phyloP scores from a whole-genome alignment of 2,329 filamentous ascomycete species.

The Laburnicola sp. region DNA sequence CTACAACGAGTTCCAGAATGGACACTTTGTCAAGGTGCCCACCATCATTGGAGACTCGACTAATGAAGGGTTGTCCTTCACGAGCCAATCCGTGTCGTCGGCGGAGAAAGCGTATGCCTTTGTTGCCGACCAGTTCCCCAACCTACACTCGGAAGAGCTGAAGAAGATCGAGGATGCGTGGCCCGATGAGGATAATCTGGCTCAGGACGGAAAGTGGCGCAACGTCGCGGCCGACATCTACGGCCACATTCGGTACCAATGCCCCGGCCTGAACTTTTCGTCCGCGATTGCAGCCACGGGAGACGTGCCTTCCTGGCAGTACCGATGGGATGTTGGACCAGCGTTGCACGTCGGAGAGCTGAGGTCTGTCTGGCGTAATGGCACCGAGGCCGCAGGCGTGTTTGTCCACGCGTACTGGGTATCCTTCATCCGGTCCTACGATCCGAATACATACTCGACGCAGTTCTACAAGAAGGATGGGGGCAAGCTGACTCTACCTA shows the following conservation, averaged over 20 bases:
- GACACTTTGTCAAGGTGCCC: constrained; percentile 47
- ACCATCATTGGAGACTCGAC: constrained; percentile 52
- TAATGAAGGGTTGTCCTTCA: constrained; percentile 49
- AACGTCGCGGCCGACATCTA: constrained; percentile 46
- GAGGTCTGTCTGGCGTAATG: constrained; percentile 45
- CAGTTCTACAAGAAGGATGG: constrained; percentile 24
- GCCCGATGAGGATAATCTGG: constrained; percentile 35
- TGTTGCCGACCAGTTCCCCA: constrained; percentile 45
- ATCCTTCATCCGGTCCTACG: constrained; percentile 47
- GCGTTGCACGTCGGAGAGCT: constrained; percentile 45
- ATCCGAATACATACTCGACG: constrained; percentile 46
- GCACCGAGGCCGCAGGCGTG: constrained; percentile 30
- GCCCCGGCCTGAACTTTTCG: constrained; percentile 50
- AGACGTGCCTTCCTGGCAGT: constrained; percentile 49
- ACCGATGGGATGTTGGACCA: constrained; percentile 53
- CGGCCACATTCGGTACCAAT: constrained; percentile 57
- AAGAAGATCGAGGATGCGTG: constrained; percentile 33
- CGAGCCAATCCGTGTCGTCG: constrained; percentile 40
- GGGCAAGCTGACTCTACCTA: constrained; percentile 23
- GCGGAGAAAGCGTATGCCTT: constrained; percentile 42
- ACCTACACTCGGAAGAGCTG: constrained; percentile 31
- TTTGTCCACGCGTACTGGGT: constrained; percentile 49
- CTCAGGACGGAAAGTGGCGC: constrained; percentile 30
- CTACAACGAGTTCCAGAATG: constrained; percentile 41
- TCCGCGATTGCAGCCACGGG: constrained; percentile 34